Base-by-base conservation (phyloP, 1,284 basidiomycete species). In the Ceratobasidium sp. region DNA sequence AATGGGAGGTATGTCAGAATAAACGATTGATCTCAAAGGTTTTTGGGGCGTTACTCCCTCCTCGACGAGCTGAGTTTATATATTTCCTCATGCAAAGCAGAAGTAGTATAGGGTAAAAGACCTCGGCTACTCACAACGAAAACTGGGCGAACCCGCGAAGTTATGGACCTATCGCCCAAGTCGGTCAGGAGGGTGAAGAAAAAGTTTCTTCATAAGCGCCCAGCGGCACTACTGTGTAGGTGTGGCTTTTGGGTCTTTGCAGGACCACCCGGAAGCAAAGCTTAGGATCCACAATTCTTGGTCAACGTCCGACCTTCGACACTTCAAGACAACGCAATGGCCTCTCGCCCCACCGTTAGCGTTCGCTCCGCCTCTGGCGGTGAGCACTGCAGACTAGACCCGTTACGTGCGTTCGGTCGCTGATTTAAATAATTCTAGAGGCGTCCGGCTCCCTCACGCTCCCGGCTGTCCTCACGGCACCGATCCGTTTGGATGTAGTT, bases 401-500 rank as follows among this genome's bases (percentile, higher is more conserved):
- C 62, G 13, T 31, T 22, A 5, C 34, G 9, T 3, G 16, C 19
- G n/a, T 11, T n/a, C 31, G 22, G 29, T 14, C 51, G 27, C 22
- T 62, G 27, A 49, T 54, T 71, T 49, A 37, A 37, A n/a, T 48
- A 9, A 76, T 77, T 77, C 34, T 81, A 92, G 94, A 94, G 90
- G 88, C 93, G 76, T 93, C 94, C 69, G 88, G 89, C 84, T 97
- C 96, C 75, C 90, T 98, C 77, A 92, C 96, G 76, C 91, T 98
- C 81, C 97, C 97, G 77, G 95, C 95, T 81, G 98, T 99, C 83
- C 89, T 99, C 83, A 96, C 95, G 81, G 98, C 96, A 65, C 97
- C 98, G 81, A 98, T 99, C 86, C 90, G 97, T 85, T 91, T 97
- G 82, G 97, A 99, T 89, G 96, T 99, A 78, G 96, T 99, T 80